These are phyloP conservation scores for Chaetomidium leptoderma DNA, from an alignment of 495 filamentous ascomycete genomes.

Conservation along the genomic window DNA sequence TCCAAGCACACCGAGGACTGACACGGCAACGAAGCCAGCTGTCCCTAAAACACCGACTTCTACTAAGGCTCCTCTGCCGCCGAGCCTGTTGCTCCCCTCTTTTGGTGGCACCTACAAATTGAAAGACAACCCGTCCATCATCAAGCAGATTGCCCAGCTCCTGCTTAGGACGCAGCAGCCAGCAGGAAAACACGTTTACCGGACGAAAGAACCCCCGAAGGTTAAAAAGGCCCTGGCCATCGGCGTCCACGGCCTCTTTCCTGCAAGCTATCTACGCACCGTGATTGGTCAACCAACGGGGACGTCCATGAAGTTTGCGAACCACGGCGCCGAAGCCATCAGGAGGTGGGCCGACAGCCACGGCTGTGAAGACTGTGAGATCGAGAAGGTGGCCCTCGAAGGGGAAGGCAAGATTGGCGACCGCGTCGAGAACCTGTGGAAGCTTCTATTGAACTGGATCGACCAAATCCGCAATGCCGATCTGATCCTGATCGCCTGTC, in stretches of 20 bases:
- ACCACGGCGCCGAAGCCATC: constrained; percentile 78
- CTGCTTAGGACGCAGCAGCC: constrained; percentile 59
- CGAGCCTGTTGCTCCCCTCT: constrained; percentile 65
- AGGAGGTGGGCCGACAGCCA: constrained; percentile 70
- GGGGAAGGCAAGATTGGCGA: constrained; percentile 96
- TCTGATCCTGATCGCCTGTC: constrained; percentile 83
- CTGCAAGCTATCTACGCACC: constrained; percentile 73
- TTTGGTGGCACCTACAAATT: constrained; percentile 64
- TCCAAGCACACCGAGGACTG: constrained; percentile 36
- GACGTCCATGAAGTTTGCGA: constrained; percentile 90
- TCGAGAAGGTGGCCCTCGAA: constrained; percentile 91
- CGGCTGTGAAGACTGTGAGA: constrained; percentile 58
- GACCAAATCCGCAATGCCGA: constrained; percentile 83
- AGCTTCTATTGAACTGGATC: constrained; percentile 89
- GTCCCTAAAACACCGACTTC: constrained; percentile 31
- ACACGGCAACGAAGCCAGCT: constrained; percentile 28
- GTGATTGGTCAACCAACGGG: constrained; percentile 93
- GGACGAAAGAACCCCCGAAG: constrained; percentile 62
- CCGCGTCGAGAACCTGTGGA: constrained; percentile 88
- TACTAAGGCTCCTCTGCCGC: constrained; percentile 35
- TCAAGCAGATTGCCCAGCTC: constrained; percentile 65
- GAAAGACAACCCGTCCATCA: constrained; percentile 63
- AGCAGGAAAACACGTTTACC: constrained; percentile 63
- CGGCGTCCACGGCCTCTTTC: constrained; percentile 92
- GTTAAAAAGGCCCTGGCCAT: constrained; percentile 85